Evolutionary conservation across 1,284 basidiomycete species (phyloP), one percentile per base, ranked within the genome.

Genomic region (Ustilago bromivora): DNA sequence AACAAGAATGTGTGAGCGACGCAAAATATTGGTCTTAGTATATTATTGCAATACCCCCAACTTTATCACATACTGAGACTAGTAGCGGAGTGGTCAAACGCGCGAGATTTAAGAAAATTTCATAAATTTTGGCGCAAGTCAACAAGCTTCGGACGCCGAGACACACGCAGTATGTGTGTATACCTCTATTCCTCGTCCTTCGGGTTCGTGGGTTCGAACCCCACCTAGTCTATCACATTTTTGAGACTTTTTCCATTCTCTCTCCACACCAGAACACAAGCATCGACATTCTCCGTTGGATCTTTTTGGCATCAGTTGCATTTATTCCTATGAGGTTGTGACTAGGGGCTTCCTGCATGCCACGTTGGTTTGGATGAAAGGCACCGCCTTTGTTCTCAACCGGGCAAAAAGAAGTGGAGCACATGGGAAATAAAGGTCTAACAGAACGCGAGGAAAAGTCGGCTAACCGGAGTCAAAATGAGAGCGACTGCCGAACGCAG

Each of bases 141-240:
- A 49, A 10, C 31, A 51, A 51, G 49, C 49, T 51, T 5, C 49
- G 49, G 49, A 51, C 49, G 49, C 49, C 49, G 49, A 51, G 49
- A 51, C 49, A 51, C 49, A 51, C 4, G 49, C 49, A 4, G 43
- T 38, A 46, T 62, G 28, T 36, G 46, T 41, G 52, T 56, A 32
- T 43, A 62, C n/a, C 47, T 36, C 49, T 43, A 28, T 57, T 65
- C 56, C 62, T 65, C 62, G 62, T 65, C 62, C 62, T 57, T 57
- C 57, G 57, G 62, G 62, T 65, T 65, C 62, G 62, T 58, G 62
- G 62, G 62, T 65, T 65, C 62, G 62, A 65, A 65, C 57, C 62
- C 62, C 62, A 58, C 62, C 62, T 65, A 51, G 61, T 57, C 61
- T 63, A 63, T n/a, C n/a, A 23, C 9, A 23, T 49, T 56, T 63